Base-by-base conservation (phyloP, 2,329 filamentous ascomycete genomes). In the Akanthomyces uredinophilus region DNA sequence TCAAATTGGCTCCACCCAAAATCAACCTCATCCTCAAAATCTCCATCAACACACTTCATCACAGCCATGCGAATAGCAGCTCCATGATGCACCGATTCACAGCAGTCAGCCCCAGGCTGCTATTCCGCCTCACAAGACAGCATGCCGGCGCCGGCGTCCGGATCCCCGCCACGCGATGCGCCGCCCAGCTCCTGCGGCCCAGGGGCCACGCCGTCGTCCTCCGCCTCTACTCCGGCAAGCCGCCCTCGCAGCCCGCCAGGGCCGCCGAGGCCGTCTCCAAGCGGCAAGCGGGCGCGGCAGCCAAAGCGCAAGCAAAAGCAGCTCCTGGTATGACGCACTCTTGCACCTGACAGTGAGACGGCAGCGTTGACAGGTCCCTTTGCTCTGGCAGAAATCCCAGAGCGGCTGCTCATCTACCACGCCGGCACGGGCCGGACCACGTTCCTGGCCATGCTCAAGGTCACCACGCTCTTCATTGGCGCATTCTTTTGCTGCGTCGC, bases 401-500 rank as follows among this genome's bases (percentile, higher is more conserved):
- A 85, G 65, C 78, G 77, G 16, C 70, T 93, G 32, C 81, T 92
- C 67, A 83, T 96, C 65, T 96, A 91, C 73, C 89, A 92, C 75
- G 87, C 87, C 59, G 90, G 91, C 58, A 88, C 85, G 0, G 81
- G 81, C 10, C 82, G 84, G 63, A 88, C 84, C 35, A 84, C 86
- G 7, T 87, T 89, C 66, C 75, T 94, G 51, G 89, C 88, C 54
- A 83, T 86, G 70, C 73, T 90, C 65, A 91, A 92, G 69, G 76
- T 94, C 61, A 86, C 86, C 1, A 87, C 88, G 3, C 80, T 95
- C 46, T 84, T 92, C 64, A 73, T 90, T 44, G 88, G 88, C 61
- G 81, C 81, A 24, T 85, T 89, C 67, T 90, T 90, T 68, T 81
- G 80, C 66, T 74, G 88, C 57, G 75, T 91, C 29, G 80, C 87